These are phyloP conservation scores for Cucurbita ficifolia DNA, from an alignment of 306 rosid species.

Conservation along the genomic window DNA sequence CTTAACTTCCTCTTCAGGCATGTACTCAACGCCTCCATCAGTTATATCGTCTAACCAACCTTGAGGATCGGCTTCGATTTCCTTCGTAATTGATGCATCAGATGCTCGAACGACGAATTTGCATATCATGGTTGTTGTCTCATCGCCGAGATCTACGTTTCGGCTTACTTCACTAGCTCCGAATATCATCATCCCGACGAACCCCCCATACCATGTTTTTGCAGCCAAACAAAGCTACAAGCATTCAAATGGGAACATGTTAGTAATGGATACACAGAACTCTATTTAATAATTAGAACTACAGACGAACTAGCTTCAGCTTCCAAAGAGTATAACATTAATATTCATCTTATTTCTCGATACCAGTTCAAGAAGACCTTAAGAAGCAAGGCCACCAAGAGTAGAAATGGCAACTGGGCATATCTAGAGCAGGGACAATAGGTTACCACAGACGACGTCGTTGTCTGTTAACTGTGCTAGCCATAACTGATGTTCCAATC, in stretches of 20 bases:
- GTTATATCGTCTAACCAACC: constrained; percentile 98
- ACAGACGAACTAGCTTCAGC: not conserved
- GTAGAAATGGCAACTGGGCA: not conserved
- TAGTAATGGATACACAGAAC: not conserved
- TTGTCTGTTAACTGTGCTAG: not conserved
- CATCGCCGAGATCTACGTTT: constrained; percentile 92
- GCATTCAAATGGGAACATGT: not conserved
- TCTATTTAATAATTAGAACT: not conserved
- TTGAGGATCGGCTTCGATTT: constrained; percentile 85
- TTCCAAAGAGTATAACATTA: not conserved
- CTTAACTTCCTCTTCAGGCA: constrained; percentile 98
- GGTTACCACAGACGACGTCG: not conserved
- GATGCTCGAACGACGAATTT: constrained; percentile 94
- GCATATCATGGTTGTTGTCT: constrained; percentile 90
- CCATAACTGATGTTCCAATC: not conserved
- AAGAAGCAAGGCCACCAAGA: not conserved
- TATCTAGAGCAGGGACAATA: not conserved
- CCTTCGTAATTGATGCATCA: constrained; percentile 76
- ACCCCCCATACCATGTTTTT: constrained; percentile 97
- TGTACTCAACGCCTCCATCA: constrained; percentile 95
- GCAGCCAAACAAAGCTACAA: constrained; percentile 84
- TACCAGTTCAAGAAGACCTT: not conserved
- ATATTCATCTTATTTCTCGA: not conserved
- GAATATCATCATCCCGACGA: constrained; percentile 88
- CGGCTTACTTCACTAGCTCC: constrained; percentile 99